Percentiles rank a stretch among this genome's conserved stretches.
These are phyloP conservation scores for Eucalyptus dawsonii DNA, from an alignment of 345 rosid species.

Conservation along the genomic window DNA sequence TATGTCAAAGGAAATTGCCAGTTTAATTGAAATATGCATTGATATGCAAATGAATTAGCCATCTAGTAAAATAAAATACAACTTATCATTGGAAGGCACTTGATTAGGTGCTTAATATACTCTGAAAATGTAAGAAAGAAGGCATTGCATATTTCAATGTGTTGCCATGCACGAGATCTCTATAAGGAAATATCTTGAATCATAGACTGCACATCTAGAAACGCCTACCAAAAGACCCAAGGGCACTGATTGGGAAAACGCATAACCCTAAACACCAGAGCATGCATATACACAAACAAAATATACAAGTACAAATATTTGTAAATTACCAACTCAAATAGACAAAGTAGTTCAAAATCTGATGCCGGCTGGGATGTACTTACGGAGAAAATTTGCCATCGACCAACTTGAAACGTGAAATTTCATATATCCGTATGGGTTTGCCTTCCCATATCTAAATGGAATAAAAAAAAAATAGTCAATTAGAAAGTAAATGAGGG, in stretches of 20 bases:
- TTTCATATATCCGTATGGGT: constrained; percentile 80
- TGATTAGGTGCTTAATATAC: neutral
- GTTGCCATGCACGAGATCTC: neutral
- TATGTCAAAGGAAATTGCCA: neutral
- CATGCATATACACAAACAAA: neutral
- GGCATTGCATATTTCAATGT: neutral
- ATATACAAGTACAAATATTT: neutral
- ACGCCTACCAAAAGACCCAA: neutral
- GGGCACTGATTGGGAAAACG: neutral
- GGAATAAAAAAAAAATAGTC: constrained; percentile 1
- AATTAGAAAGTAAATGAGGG: neutral
- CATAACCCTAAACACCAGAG: neutral
- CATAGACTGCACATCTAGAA: neutral
- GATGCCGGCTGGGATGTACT: constrained; percentile 9
- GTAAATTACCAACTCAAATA: neutral
- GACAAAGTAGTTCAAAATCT: neutral
- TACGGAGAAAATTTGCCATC: constrained; percentile 99
- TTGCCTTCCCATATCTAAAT: constrained; percentile 96
- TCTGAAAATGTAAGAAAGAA: neutral
- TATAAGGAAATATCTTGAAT: neutral
- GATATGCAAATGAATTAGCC: neutral
- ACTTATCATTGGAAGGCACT: neutral
- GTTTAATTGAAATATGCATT: neutral
- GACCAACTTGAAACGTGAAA: constrained; percentile 90
- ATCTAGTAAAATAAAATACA: neutral